Conservation (phyloP, 2,329 filamentous ascomycete species). For the Talaromyces marneffei region DNA sequence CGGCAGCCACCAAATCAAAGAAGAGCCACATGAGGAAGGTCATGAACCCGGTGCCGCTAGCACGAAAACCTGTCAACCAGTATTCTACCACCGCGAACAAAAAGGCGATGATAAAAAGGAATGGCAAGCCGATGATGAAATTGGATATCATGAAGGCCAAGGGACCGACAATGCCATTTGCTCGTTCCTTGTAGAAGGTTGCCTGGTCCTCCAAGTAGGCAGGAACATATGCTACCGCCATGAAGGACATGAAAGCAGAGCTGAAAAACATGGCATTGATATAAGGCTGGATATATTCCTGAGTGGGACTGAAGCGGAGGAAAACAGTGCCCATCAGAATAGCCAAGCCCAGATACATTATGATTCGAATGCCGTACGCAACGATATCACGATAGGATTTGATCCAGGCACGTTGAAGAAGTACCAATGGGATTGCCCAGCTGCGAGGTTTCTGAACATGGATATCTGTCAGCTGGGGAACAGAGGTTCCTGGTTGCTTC, state of each 20-base stretch:
- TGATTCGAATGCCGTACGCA: conserved; percentile 73
- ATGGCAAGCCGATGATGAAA: conserved; percentile 75
- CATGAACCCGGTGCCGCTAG: conserved; percentile 62
- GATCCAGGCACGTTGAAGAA: conserved; percentile 73
- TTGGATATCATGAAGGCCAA: conserved; percentile 69
- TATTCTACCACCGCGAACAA: conserved; percentile 72
- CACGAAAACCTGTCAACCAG: conserved; percentile 71
- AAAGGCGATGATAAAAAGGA: conserved; percentile 67
- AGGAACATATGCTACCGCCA: conserved; percentile 80
- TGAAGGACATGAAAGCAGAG: conserved; percentile 70
- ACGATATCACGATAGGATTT: conserved; percentile 81
- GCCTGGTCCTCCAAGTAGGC: conserved; percentile 73
- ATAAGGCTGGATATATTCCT: conserved; percentile 71
- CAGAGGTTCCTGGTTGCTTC: not conserved
- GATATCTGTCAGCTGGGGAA: not conserved
- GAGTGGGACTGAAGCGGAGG: conserved; percentile 57
- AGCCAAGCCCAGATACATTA: conserved; percentile 64
- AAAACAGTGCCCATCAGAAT: conserved; percentile 63
- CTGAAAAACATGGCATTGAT: conserved; percentile 79
- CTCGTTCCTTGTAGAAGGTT: conserved; percentile 69
- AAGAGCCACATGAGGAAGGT: conserved; percentile 79
- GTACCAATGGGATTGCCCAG: conserved; percentile 42
- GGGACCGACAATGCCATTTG: conserved; percentile 74
- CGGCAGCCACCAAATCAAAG: conserved; percentile 76
- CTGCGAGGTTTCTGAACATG: not conserved